Conservation (phyloP, 345 rosid species). For the Eucalyptus viminalis region DNA sequence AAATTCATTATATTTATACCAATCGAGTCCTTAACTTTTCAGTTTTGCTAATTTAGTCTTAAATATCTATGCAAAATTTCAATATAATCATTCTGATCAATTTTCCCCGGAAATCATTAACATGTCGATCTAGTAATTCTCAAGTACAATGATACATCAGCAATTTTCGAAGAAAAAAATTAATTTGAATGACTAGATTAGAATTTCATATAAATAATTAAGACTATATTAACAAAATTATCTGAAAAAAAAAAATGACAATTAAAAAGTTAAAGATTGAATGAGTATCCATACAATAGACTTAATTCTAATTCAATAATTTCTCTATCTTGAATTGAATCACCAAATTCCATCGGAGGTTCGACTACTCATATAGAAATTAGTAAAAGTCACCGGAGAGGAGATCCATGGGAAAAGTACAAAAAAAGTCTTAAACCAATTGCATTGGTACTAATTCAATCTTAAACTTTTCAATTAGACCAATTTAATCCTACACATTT, state of each 20-base stretch:
- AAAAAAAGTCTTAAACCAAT: too few species aligned
- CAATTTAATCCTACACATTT: too few species aligned
- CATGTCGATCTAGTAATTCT: rapidly evolving
- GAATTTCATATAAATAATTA: too few species aligned
- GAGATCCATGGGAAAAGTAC: not conserved
- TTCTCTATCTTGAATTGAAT: not conserved
- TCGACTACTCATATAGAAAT: not conserved
- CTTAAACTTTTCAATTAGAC: too few species aligned
- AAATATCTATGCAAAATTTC: rapidly evolving
- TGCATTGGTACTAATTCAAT: too few species aligned
- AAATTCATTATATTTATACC: rapidly evolving
- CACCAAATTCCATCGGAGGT: rapidly evolving
- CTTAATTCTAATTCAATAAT: too few species aligned
- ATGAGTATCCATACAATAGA: too few species aligned
- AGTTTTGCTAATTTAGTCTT: rapidly evolving
- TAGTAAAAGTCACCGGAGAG: not conserved
- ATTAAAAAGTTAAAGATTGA: not conserved
- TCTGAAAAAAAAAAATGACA: too few species aligned
- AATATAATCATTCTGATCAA: rapidly evolving
- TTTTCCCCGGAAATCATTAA: rapidly evolving
- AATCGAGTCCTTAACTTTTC: rapidly evolving
- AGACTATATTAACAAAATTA: rapidly evolving
- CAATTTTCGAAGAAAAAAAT: not conserved
- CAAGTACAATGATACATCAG: rapidly evolving
- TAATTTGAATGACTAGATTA: too few species aligned